Conservation (phyloP, 306 rosid genomes). For the Prunus fruticosa region DNA sequence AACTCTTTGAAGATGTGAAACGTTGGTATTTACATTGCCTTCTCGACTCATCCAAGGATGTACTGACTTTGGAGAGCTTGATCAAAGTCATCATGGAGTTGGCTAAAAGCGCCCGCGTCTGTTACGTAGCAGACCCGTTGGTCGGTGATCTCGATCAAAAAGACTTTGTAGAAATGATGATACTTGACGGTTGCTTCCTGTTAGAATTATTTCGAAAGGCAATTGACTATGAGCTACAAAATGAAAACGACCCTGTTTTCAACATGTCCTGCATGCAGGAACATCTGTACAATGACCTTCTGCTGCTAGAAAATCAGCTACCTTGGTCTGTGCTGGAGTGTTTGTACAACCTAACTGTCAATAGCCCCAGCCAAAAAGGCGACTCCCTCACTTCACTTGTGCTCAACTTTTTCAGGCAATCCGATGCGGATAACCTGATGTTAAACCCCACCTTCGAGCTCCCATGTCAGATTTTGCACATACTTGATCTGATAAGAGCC, state of each 20-base stretch:
- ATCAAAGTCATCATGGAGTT: neutral
- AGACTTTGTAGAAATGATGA: slow-evolving; percentile 8
- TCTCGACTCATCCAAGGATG: neutral
- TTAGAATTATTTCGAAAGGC: slow-evolving; percentile 16
- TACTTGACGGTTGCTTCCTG: slow-evolving; percentile 26
- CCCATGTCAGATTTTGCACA: neutral
- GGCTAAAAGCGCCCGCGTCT: neutral
- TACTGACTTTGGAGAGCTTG: neutral
- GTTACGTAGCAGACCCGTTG: neutral
- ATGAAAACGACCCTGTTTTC: slow-evolving; percentile 12
- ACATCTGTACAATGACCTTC: slow-evolving; percentile 11
- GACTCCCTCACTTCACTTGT: neutral
- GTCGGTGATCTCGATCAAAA: too few relatives aligned
- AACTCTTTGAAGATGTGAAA: neutral
- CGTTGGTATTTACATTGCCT: neutral
- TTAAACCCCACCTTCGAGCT: neutral
- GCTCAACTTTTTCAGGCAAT: neutral
- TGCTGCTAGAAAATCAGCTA: slow-evolving; percentile 20
- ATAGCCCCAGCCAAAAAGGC: neutral
- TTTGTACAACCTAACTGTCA: neutral
- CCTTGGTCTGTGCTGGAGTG: slow-evolving; percentile 23
- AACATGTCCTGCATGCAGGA: neutral
- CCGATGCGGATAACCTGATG: neutral
- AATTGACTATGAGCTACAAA: neutral
- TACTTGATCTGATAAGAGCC: neutral